Conservation (phyloP, 2,329 filamentous ascomycete species). For the Byssoonygena ceratinophila region DNA sequence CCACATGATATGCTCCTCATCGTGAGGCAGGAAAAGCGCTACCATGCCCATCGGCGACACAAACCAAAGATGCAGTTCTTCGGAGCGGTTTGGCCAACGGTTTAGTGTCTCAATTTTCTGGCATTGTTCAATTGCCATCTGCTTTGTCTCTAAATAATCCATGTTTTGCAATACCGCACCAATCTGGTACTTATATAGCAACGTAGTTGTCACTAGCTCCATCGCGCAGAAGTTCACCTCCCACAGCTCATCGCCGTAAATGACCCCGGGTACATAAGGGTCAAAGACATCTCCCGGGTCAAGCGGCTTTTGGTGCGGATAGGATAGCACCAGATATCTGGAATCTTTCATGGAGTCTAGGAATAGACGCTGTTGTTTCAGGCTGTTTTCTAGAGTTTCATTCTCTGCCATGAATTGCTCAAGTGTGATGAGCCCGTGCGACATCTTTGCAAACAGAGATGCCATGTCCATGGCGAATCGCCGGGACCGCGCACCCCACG, state of each 20-base stretch:
- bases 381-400: constrained; percentile 38
- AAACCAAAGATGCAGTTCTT: constrained; percentile 59
- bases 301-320: constrained; percentile 44
- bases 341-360: constrained; percentile 56
- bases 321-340: constrained; percentile 53
- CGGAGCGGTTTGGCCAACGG: constrained; percentile 57
- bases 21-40: constrained; percentile 66
- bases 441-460: constrained; percentile 59
- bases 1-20: constrained; percentile 65
- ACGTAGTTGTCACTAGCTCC: constrained; percentile 66
- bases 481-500: constrained; percentile 55
- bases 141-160: constrained; percentile 45
- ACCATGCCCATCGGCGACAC: constrained; percentile 69
- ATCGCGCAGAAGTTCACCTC: constrained; percentile 62
- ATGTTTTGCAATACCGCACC: constrained; percentile 46
- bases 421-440: constrained; percentile 51
- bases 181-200: constrained; percentile 72
- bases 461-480: constrained; percentile 72
- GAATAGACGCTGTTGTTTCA: constrained; percentile 36
- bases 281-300: constrained; percentile 59
- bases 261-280: constrained; percentile 57
- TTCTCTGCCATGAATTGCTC: constrained; percentile 58
- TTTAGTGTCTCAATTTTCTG: constrained; percentile 71
- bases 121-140: constrained; percentile 58
- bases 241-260: constrained; percentile 63